A percentile compares a stretch with the other conserved stretches of the same genome.
These are phyloP conservation scores for Dendrobium officinale DNA, from an alignment of 106 monocot genomes.

Conservation along the genomic window DNA sequence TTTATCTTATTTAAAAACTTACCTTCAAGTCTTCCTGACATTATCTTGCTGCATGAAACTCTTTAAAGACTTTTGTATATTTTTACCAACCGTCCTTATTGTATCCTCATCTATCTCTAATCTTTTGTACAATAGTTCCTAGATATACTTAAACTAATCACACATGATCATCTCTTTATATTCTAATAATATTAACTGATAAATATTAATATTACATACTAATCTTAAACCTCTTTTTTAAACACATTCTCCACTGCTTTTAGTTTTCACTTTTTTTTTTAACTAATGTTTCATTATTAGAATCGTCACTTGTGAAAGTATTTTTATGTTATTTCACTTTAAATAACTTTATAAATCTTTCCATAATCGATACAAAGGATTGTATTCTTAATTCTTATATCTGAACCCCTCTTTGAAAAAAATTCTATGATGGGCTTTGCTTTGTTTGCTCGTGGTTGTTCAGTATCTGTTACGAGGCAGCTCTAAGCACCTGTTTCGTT, in stretches of 20 bases:
- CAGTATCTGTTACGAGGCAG: not conserved
- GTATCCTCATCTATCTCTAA: not conserved
- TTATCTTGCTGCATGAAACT: no score
- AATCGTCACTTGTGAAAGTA: not conserved
- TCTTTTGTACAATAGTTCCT: not conserved
- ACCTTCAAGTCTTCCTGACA: no score
- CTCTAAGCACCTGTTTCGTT: not conserved
- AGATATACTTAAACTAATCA: not conserved
- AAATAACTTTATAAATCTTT: not conserved
- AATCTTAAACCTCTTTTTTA: not conserved
- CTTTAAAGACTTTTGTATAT: no score
- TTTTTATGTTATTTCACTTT: not conserved
- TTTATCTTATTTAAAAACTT: no score
- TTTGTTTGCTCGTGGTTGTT: not conserved
- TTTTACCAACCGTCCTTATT: not conserved
- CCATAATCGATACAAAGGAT: not conserved
- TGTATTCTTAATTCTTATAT: not conserved
- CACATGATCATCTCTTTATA: not conserved
- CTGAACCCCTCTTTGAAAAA: not conserved
- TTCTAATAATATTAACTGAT: not conserved
- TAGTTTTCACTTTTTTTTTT: not conserved
- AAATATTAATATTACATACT: not conserved
- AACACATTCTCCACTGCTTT: not conserved
- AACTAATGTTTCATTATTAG: not conserved
- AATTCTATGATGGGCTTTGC: not conserved